Evolutionary conservation across 108 stramenopile genomes (phyloP), one percentile per base, ranked within the genome.

Genomic region (Poteriospumella lacustris): DNA sequence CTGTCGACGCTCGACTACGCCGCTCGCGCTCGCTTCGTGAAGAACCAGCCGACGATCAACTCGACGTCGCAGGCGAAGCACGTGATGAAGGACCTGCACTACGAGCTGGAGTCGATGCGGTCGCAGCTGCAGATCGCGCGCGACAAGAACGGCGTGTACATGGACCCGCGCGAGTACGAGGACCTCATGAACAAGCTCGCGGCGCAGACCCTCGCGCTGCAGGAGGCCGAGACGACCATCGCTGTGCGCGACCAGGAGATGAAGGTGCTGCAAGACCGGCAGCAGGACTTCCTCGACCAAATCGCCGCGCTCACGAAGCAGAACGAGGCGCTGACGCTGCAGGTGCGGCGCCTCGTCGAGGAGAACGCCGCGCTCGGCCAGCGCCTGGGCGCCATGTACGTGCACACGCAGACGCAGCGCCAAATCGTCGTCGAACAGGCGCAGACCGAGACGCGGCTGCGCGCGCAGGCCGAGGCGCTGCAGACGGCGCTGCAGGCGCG

Each of bases 91-190:
- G n/a, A n/a, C n/a, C n/a, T n/a, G n/a, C 29, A 64, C 9, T 64
- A 64, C 60, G 87, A 87, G 77, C 79, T 88, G 39, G 75, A 80
- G 12, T 34, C 12, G 28, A 31, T 84, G 26, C 72, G 60, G 42
- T 26, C 15, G 28, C 79, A 81, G 58, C 83, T 86, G 34, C 3
- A 67, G 77, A 43, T 83, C 31, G 60, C 86, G 0, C 78, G 88
- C 2, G 85, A 82, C 47, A 88, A 88, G 81, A 87, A 88, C 59
- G 88, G 88, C 41, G 86, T 88, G 1, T 87, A 87, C 79, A 58
- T 88, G 19, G 82, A 83, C 42, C 82, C 80, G 24, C 82, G 38
- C 29, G 42, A 59, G 1, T 88, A 68, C 60, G 85, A 85, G 24
- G 83, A 86, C 58, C 81, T 87, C 43, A 42, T 76, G 43, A 72